Base-by-base conservation (phyloP, 148 eudicot species). In the Rhododendron williamsianum region DNA sequence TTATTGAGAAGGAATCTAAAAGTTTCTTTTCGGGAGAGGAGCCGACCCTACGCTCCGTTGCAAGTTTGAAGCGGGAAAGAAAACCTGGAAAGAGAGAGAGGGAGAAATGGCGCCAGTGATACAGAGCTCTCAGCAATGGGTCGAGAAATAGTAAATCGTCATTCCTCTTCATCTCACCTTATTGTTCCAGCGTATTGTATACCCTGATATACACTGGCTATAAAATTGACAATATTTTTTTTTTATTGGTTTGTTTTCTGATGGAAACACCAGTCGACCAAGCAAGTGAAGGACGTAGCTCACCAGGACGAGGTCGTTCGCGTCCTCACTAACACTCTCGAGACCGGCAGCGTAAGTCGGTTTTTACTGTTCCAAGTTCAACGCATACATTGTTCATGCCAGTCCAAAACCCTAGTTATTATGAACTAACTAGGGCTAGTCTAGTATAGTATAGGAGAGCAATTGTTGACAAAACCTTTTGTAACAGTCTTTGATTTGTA, bases 231-330 rank as follows among this genome's bases (percentile, higher is more conserved):
- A 38, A 54, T 43, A 1, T 38, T 67, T 54, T 51, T 51, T 60
- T 67, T 6, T 19, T 79, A 49, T 82, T 35, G 41, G 2, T 21
- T 25, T 81, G 18, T 63, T 52, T 80, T 25, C n/a, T 16, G 74
- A 58, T 63, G 30, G 21, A 77, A 38, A 19, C 54, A 19, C 27
- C 93, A 96, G 99, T 85, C 93, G 99, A 69, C 99, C 98, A 97
- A 81, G 93, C 92, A 95, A 90, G 99, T 97, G 83, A 95, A 96
- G 91, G 99, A 97, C 58, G 99, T 97, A 2, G 98, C 98, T 2
- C 95, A 97, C 84, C 99, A 97, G 81, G 99, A 95, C 49, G 98
- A 95, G 89, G 98, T 97, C 81, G 91, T 97, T 81, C 91, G 96
- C 82, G 97, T 97, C 35, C 98, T 95, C 79, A 95, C 98, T 56